Base-by-base conservation (phyloP, 2,329 filamentous ascomycete species). In the Leptographium procerum region DNA sequence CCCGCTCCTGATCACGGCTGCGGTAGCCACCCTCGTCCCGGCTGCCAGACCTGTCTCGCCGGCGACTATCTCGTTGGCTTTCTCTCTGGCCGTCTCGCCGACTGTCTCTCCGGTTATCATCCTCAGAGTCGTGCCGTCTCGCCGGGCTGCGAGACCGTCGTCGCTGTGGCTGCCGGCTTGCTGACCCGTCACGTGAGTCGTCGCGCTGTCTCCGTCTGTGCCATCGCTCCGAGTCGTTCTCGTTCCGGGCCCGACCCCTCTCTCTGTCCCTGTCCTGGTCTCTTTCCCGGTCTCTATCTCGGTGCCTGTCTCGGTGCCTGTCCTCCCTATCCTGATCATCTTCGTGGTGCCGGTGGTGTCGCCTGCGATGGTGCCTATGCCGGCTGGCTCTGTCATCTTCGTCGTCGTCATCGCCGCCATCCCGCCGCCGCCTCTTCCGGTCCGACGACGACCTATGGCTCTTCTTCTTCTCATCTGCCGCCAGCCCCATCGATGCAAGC, bases 401-500 rank as follows among this genome's bases (percentile, higher is more conserved):
- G 50, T 78, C 76, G 57, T 73, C 73, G 48, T 53, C 55, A 10
- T 48, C n/a, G n/a, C n/a, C n/a, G n/a, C n/a, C n/a, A n/a, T n/a
- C n/a, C n/a, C n/a, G 22, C 34, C 47, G 45, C 13, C 50, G 14
- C 19, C 19, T 52, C 33, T 51, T n/a, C 31, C 45, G 40, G 28
- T 55, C 36, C 33, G 40, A 31, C 22, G 36, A 40, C 19, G 40
- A 43, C 40, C 40, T 16, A 19, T 19, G 19, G 40, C 65, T 65
- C 47, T 65, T 69, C 52, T 70, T 72, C 1, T 69, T 65, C 5
- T 77, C 73, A 16, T 80, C 78, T 1, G 72, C 75, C 16, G 24
- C 26, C 51, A 82, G 76, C 0, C 83, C 83, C 71, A 84, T 84
- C 11, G 80, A 77, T 0, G 81, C 79, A 29, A 94, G 76, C 34